Evolutionary conservation across 345 rosid genomes (phyloP).

Genomic region (Aegle marmelos): DNA sequence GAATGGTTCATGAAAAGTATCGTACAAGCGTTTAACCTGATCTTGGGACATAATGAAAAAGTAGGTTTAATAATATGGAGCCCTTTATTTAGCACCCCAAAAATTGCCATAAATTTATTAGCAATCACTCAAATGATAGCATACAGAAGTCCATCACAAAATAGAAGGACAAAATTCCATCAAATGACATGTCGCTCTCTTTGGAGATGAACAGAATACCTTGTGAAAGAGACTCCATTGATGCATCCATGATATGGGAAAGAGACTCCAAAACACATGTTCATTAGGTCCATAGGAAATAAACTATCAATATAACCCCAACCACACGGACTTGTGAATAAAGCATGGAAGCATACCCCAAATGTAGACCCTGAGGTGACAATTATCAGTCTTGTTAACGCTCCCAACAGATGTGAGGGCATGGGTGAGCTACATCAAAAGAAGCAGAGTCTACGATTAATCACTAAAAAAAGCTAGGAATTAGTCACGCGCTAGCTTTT

Average conservation of each 20-base stretch:
- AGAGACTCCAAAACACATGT: constrained; percentile 54
- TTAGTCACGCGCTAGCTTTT: not conserved
- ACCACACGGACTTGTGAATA: not conserved
- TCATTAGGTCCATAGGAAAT: not conserved
- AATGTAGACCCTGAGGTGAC: constrained; percentile 94
- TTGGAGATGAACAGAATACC: constrained; percentile 31
- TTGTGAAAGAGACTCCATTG: constrained; percentile 97
- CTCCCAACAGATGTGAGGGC: constrained; percentile 70
- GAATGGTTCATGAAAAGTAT: constrained; percentile 93
- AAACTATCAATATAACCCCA: not conserved
- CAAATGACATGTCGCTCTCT: not conserved
- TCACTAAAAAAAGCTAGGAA: not conserved
- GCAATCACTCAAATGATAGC: not conserved
- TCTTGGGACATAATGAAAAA: constrained; percentile 11
- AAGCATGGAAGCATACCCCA: constrained; percentile 48
- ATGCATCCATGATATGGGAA: constrained; percentile 85
- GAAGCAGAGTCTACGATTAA: constrained; percentile 10
- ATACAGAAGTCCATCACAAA: not conserved
- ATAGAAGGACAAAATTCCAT: not conserved
- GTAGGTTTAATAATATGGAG: not conserved
- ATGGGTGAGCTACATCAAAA: constrained; percentile 56
- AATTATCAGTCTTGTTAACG: constrained; percentile 95
- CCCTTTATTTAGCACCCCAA: not conserved
- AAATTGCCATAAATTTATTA: not conserved
- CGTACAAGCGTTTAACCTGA: constrained; percentile 84